phyloP scores from a whole-genome alignment of 208 protist genomes.

The Trypanosoma grayi region DNA sequence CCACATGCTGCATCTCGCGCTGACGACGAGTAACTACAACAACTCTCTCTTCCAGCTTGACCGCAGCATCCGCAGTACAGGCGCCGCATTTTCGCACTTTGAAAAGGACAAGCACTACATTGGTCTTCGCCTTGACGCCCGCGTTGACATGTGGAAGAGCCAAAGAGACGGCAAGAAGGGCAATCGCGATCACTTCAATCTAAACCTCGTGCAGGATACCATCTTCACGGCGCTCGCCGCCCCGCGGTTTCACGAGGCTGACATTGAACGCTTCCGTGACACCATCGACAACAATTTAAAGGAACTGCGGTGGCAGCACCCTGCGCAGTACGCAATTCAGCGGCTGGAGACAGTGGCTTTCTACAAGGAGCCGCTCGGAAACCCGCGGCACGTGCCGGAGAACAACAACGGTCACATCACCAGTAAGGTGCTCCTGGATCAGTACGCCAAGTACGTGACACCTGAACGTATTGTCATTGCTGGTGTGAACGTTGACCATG shows the following conservation, averaged over 20 bases:
- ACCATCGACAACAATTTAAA: slow-evolving; percentile 84
- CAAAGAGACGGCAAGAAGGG: slow-evolving; percentile 6
- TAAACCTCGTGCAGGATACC: slow-evolving; percentile 77
- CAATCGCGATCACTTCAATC: slow-evolving; percentile 30
- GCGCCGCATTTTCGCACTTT: slow-evolving; percentile 67
- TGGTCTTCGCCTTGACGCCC: slow-evolving; percentile 67
- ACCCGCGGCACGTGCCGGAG: slow-evolving; percentile 77
- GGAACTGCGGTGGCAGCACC: slow-evolving; percentile 80
- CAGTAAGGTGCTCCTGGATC: slow-evolving; percentile 64
- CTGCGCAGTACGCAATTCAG: slow-evolving; percentile 72
- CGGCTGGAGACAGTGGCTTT: slow-evolving; percentile 85
- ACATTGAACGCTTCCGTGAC: slow-evolving; percentile 83
- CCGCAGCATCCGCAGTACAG: slow-evolving; percentile 75
- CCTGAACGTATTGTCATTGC: slow-evolving; percentile 80
- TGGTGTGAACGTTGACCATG: slow-evolving; percentile 87
- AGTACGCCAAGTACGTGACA: slow-evolving; percentile 73
- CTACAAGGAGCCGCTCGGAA: slow-evolving; percentile 85
- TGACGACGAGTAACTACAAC: slow-evolving; percentile 84
- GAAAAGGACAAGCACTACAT: slow-evolving; percentile 87
- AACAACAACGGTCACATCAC: slow-evolving; percentile 67
- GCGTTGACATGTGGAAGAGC: slow-evolving; percentile 66
- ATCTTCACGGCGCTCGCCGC: slow-evolving; percentile 78
- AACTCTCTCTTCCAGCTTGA: slow-evolving; percentile 84
- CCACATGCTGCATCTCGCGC: slow-evolving; percentile 71
- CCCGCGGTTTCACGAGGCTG: slow-evolving; percentile 75